A percentile compares a stretch with the other conserved stretches of the same genome.
Evolutionary conservation across 345 rosid genomes (phyloP).

Genomic region (Rubroshorea leprosula): DNA sequence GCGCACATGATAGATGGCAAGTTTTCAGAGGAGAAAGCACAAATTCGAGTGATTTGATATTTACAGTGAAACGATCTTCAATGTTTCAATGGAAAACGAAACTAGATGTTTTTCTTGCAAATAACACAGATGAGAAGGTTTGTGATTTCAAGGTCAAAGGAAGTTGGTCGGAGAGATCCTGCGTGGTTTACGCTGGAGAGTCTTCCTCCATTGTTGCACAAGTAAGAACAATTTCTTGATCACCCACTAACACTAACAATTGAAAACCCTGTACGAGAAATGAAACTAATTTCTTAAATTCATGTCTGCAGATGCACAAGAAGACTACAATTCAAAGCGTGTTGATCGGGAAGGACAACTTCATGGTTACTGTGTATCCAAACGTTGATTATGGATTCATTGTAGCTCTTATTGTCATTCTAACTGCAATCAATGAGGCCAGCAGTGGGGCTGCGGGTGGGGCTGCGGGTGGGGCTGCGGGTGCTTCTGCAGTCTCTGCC

Average conservation of each 20-base stretch:
- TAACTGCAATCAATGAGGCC: constrained; percentile 10
- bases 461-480: no score
- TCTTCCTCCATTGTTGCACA: constrained; percentile 40
- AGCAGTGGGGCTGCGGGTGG: no score
- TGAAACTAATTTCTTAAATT: neutral
- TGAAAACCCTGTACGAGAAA: neutral
- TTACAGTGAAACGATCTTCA: constrained; percentile 28
- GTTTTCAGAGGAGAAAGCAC: no score
- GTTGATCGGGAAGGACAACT: constrained; percentile 14
- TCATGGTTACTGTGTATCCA: constrained; percentile 21
- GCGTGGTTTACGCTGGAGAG: constrained; percentile 39
- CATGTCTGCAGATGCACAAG: constrained; percentile 7
- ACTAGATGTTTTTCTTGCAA: constrained; percentile 38
- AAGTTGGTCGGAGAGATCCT: constrained; percentile 35
- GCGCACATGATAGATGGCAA: constrained; percentile 41
- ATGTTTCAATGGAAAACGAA: constrained; percentile 33
- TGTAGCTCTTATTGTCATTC: constrained; percentile 14
- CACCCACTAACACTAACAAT: neutral
- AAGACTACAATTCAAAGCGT: neutral
- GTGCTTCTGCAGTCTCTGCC: no score
- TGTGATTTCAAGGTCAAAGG: constrained; percentile 45
- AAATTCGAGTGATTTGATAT: constrained; percentile 30
- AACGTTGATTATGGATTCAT: constrained; percentile 26
- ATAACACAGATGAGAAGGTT: constrained; percentile 27
- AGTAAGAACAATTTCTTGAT: constrained; percentile 22